Evolutionary conservation across 768 basidiomycete species (phyloP), one percentile per base, ranked within the genome.

Genomic region (Leucosporidium yakuticum): DNA sequence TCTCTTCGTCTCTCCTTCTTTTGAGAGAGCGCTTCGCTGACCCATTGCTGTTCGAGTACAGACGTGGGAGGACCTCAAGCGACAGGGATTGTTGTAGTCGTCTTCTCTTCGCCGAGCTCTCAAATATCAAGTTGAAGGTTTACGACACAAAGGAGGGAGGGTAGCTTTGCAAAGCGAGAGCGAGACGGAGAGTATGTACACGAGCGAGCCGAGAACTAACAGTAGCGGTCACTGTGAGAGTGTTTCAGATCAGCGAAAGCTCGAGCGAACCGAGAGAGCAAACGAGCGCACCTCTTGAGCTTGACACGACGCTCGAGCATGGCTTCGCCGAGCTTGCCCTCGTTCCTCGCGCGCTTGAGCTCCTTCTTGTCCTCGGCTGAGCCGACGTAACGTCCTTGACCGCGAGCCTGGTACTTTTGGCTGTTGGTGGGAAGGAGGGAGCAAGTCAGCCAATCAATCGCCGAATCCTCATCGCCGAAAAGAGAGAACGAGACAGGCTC

Each of bases 331-430:
- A 74, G 56, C 58, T 64, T 67, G 54, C 68, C 68, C 6, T 69
- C 65, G 31, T 73, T 65, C 34, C 61, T 65, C 20, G 91, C 91
- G 58, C 82, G 83, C 78, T 89, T 91, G 60, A 95, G 83, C 87
- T 87, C 88, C 78, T 84, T 85, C 80, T 85, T 88, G 74, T 92
- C 91, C 0, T 83, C 84, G 0, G 71, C 75, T 2, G 90, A 90
- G 27, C 87, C 83, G 9, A 94, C 81, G 23, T 84, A 84, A 44
- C 87, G 82, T 5, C 89, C 88, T 27, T 88, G 88, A 29, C 91
- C 91, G 89, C 92, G 91, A 0, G 90, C 83, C 74, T 94, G 91
- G 77, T 85, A 86, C 54, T 87, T 75, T 60, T 82, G 85, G 77
- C 89, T 92, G 74, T 29, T 0, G 57, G 29, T 9, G 58, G 19